Base-by-base conservation (phyloP, 1,284 basidiomycete genomes). In the Rhodotorula sp. region DNA sequence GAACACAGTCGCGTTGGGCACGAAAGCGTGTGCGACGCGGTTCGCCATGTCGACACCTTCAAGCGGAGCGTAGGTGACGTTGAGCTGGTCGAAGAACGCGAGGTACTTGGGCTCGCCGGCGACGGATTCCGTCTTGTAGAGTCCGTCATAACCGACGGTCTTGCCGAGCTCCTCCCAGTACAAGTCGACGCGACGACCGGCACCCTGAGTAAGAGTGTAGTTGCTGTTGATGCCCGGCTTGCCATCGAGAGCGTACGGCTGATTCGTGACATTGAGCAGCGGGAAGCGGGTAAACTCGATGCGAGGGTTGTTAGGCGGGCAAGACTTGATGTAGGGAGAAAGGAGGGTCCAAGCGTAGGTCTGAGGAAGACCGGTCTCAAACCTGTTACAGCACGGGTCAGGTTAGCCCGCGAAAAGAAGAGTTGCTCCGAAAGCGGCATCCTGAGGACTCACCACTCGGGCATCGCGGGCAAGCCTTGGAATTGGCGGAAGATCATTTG, bases 401-500 rank as follows among this genome's bases (percentile, higher is more conserved):
- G 34, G 34, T 34, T 34, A 34, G 34, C 34, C 34, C 34, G 34
- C 34, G 34, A 34, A 34, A 34, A 34, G 34, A 34, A 34, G 34
- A 34, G 34, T 39, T 39, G 39, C 39, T 39, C 39, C 39, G 39
- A 39, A 39, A 39, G 39, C 39, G 39, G 39, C 34, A 39, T 39
- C 34, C 34, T n/a, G 18, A 21, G 6, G n/a, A 10, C 51, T 52
- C 21, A 52, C 51, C 52, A 62, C 34, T 67, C 65, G 2, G 49
- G 70, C 71, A 52, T 52, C 7, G 56, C 64, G 4, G 56, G 64
- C 18, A 67, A 54, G 6, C 66, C 65, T 46, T 87, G 84, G 64
- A 89, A 85, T 78, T 89, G 88, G 20, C 88, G 80, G 83, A 90
- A 88, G 60, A 85, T 83, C 85, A 88, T 86, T 81, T 90, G 87